Base-by-base conservation (phyloP, 1,284 basidiomycete genomes). In the Ceratobasidium sp. region DNA sequence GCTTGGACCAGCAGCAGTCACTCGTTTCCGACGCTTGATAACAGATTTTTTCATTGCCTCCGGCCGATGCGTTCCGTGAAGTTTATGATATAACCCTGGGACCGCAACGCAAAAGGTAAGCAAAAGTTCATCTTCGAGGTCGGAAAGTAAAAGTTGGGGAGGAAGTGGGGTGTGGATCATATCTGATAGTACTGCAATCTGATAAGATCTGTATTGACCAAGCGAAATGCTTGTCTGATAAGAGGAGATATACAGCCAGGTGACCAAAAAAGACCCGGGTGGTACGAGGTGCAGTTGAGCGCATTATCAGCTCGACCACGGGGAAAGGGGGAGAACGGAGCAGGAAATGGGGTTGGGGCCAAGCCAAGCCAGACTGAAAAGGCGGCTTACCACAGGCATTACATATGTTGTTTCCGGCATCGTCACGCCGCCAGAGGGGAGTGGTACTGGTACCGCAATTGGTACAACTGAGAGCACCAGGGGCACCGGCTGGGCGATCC, bases 21-120 rank as follows among this genome's bases (percentile, higher is more conserved):
- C 95, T 78, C 97, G 92, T 85, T 99, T 99, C 77, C 97, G 88
- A 47, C 97, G 90, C 86, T 99, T 99, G 87, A 99, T 99, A 79
- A 98, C 96, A 2, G 95, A 94, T 87, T 99, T 98, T 85, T 98
- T 98, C 96, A 99, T 97, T 75, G 95, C 95, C 77, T 97, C 97
- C 44, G 97, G 97, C 54, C 97, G 91, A 80, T 98, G 96, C 0
- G 95, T 96, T 74, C 96, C 96, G 86, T 99, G 97, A 14, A 99
- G 88, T 84, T 99, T 99, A 87, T 96, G 97, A 85, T 99, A 99
- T 5, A 99, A 89, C 75, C 96, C 95, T 97, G 82, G 64, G 67
- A 73, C 36, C n/a, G 48, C 51, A 66, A 73, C 50, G 72, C 45
- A 74, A 69, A 41, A 45, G 50, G 65, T 51, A 73, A 71, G 56